Evolutionary conservation across 768 basidiomycete genomes (phyloP).

Genomic region (Mycena sanguinolenta): DNA sequence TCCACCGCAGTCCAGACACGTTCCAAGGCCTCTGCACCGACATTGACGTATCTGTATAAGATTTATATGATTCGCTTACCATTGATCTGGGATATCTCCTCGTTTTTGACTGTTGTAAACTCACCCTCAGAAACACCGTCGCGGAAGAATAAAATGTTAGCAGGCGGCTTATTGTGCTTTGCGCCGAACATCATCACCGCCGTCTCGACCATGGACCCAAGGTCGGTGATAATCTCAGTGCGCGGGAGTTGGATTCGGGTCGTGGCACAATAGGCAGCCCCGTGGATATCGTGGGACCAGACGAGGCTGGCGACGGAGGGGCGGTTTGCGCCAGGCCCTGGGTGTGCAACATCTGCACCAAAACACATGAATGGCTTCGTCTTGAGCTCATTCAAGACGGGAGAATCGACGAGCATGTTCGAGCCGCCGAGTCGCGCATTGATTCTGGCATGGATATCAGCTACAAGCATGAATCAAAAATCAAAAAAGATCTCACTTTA

Average conservation of each 20-base stretch:
- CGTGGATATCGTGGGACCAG: conserved; percentile 53
- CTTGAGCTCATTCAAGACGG: conserved; percentile 30
- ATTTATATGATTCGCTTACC: conserved; percentile 39
- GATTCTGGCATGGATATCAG: conserved; percentile 40
- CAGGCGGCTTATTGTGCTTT: conserved; percentile 25
- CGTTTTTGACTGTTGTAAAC: conserved; percentile 51
- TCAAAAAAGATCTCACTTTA: not conserved
- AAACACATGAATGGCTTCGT: conserved; percentile 48
- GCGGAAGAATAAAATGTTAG: conserved; percentile 30
- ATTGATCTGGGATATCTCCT: conserved; percentile 55
- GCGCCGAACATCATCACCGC: conserved; percentile 22
- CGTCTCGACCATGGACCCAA: conserved; percentile 47
- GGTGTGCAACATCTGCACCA: conserved; percentile 53
- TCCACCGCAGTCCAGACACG: conserved; percentile 23
- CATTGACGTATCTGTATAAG: not conserved
- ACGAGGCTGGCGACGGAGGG: conserved; percentile 65
- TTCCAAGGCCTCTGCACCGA: conserved; percentile 11
- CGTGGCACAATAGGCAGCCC: conserved; percentile 49
- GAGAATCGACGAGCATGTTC: conserved; percentile 45
- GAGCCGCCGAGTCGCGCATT: conserved; percentile 55
- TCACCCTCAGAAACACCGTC: conserved; percentile 68
- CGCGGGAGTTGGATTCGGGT: conserved; percentile 36
- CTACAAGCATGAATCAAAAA: not conserved
- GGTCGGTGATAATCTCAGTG: conserved; percentile 47
- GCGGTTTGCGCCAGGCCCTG: conserved; percentile 54